phyloP scores from a whole-genome alignment of 2,329 filamentous ascomycete genomes.

The Ascochyta clinopodiicola region DNA sequence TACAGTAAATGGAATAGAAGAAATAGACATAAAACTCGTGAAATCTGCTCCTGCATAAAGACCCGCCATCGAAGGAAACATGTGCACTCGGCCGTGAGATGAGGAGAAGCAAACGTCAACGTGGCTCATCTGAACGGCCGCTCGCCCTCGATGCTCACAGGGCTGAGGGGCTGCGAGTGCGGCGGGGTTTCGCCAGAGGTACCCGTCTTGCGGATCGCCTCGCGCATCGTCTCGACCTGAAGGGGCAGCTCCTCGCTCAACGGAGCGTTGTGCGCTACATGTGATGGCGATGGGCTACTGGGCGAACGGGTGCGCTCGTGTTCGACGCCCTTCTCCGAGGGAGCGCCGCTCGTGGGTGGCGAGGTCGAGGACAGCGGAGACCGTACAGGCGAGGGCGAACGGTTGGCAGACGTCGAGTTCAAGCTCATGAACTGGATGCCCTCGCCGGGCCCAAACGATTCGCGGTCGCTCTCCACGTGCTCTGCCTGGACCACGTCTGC shows the following conservation, averaged over 20 bases:
- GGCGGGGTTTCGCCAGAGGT: slow-evolving; percentile 74
- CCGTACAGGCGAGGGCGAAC: slow-evolving; percentile 80
- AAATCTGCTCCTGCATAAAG: slow-evolving; percentile 9
- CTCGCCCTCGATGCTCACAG: slow-evolving; percentile 48
- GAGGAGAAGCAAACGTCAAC: not conserved
- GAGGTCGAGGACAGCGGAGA: slow-evolving; percentile 80
- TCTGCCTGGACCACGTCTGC: slow-evolving; percentile 92
- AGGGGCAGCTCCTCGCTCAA: slow-evolving; percentile 75
- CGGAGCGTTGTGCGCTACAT: slow-evolving; percentile 61
- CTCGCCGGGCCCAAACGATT: slow-evolving; percentile 53
- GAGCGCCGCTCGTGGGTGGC: slow-evolving; percentile 76
- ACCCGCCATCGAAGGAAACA: slow-evolving; percentile 1
- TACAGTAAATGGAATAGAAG: slow-evolving; percentile 8
- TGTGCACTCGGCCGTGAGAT: not conserved
- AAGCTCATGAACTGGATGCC: slow-evolving; percentile 73
- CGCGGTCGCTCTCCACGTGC: slow-evolving; percentile 69
- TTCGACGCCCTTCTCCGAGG: slow-evolving; percentile 77
- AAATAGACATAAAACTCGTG: not conserved
- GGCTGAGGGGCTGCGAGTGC: slow-evolving; percentile 49
- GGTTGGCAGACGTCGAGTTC: slow-evolving; percentile 63
- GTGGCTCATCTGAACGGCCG: slow-evolving; percentile 37
- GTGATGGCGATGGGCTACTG: slow-evolving; percentile 61
- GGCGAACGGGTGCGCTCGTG: slow-evolving; percentile 66
- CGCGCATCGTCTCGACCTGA: slow-evolving; percentile 91
- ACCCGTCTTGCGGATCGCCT: slow-evolving; percentile 83